A percentile compares a stretch with the other conserved stretches of the same genome.
These are phyloP conservation scores for Aurifilum marmelostoma DNA, from an alignment of 2,329 filamentous ascomycete species.

Conservation along the genomic window DNA sequence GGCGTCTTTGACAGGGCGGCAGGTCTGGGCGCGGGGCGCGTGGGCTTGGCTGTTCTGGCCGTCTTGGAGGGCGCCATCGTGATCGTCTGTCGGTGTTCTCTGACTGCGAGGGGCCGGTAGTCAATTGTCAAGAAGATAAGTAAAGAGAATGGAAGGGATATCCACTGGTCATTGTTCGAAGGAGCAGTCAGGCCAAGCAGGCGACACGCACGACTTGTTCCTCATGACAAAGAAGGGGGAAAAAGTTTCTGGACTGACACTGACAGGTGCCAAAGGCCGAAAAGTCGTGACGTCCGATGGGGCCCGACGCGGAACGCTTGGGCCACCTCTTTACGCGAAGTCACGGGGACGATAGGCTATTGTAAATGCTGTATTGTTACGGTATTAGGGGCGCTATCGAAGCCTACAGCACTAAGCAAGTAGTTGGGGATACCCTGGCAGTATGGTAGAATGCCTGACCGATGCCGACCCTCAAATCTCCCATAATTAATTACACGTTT, in stretches of 20 bases:
- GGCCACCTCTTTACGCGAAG: slow-evolving; percentile 27
- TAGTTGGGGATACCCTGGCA: too few relatives aligned
- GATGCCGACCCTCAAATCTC: too few relatives aligned
- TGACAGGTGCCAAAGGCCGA: not conserved
- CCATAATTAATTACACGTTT: too few relatives aligned
- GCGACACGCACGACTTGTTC: not conserved
- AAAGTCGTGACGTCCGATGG: slow-evolving; percentile 25
- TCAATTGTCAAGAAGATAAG: not conserved
- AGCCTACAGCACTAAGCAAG: too few relatives aligned
- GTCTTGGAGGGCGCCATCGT: slow-evolving; percentile 26
- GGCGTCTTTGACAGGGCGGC: slow-evolving; percentile 39
- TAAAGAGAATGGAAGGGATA: not conserved
- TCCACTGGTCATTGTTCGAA: too few relatives aligned
- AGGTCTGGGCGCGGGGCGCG: slow-evolving; percentile 12
- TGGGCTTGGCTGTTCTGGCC: slow-evolving; percentile 13
- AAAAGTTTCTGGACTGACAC: not conserved
- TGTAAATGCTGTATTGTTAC: too few relatives aligned
- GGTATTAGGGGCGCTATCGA: too few relatives aligned
- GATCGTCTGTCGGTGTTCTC: not conserved
- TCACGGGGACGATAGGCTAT: slow-evolving; percentile 16
- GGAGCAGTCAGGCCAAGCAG: not conserved
- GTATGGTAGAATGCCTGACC: too few relatives aligned
- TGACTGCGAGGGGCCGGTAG: not conserved
- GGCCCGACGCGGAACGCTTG: slow-evolving; percentile 25
- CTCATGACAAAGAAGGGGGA: not conserved